Evolutionary conservation across 768 basidiomycete species (phyloP), one percentile per base, ranked within the genome.

Genomic region (Leccinum incarnatum): DNA sequence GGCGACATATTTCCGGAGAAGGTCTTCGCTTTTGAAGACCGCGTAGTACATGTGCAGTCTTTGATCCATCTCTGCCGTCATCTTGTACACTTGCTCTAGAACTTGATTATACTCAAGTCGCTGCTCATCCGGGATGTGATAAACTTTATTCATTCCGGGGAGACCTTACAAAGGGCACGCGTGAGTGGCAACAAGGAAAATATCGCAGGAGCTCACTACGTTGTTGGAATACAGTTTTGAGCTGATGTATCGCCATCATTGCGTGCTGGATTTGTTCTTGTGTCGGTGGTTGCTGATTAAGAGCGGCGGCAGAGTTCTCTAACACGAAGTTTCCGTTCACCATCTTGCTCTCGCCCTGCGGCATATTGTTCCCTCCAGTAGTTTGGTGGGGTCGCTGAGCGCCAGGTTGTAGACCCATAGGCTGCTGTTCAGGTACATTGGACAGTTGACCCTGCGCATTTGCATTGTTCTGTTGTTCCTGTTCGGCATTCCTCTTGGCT

Each of bases 81-180:
- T 66, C 52, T 77, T 81, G 66, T 69, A 69, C 15, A 85, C 65
- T 36, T 79, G 76, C 51, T 86, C 84, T 29, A 89, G 73, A 5
- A 80, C 45, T 23, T 67, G 65, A 54, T 77, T 79, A 62, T 81
- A 89, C 55, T 84, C 84, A 46, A 74, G 57, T 47, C 82, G 77
- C 57, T 84, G 84, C 2, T 84, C 83, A 9, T 78, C 74, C 5
- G 84, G 77, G 27, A 89, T 64, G 17, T 78, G 77, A 17, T 76
- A 65, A 8, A n/a, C 9, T 11, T 63, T 51, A 9, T 65, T 53
- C 67, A 79, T 76, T 48, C 63, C 68, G 7, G 66, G 69, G 45
- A 78, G 67, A 29, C 67, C 81, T 82, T 56, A 15, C 55, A 42
- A 29, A 42, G 29, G n/a, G 55, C 23, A 23, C 23, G 23, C 3